A percentile compares a stretch with the other conserved stretches of the same genome.
Evolutionary conservation across 768 basidiomycete genomes (phyloP).

Genomic region (Tulasnella sp.): DNA sequence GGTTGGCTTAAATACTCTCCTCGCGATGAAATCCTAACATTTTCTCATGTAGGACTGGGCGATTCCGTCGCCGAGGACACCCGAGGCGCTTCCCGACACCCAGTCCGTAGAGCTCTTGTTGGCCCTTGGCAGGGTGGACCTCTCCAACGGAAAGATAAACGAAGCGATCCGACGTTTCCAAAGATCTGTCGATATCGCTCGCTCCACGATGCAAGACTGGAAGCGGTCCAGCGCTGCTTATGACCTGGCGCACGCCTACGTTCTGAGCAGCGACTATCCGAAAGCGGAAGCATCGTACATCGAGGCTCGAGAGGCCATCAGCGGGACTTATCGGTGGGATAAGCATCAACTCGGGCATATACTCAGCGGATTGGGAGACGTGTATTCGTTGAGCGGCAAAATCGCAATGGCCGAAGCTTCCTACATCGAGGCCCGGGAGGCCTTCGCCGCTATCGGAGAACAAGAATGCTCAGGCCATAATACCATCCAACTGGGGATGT

Average conservation of each 20-base stretch:
- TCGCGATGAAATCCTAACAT: not conserved
- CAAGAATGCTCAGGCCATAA: not conserved
- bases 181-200: not conserved
- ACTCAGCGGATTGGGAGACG: not conserved
- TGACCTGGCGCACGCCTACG: not conserved
- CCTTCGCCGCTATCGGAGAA: not conserved
- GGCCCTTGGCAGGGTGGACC: not conserved
- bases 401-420: not conserved
- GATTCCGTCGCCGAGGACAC: not conserved
- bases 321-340: not conserved
- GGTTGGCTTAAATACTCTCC: not conserved
- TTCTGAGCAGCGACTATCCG: not conserved
- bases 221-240: not conserved
- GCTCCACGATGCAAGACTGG: not conserved
- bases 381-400: not conserved
- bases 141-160: not conserved
- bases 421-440: not conserved
- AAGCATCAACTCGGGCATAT: not conserved
- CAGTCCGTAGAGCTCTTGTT: not conserved
- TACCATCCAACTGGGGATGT: not conserved
- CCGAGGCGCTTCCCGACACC: not conserved
- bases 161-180: not conserved
- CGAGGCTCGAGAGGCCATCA: not conserved
- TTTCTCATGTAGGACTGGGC: not conserved
- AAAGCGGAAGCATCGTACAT: not conserved